A percentile compares a stretch with the other conserved stretches of the same genome.
phyloP scores from a whole-genome alignment of 2,329 filamentous ascomycete species.

The Apiospora phragmitis region DNA sequence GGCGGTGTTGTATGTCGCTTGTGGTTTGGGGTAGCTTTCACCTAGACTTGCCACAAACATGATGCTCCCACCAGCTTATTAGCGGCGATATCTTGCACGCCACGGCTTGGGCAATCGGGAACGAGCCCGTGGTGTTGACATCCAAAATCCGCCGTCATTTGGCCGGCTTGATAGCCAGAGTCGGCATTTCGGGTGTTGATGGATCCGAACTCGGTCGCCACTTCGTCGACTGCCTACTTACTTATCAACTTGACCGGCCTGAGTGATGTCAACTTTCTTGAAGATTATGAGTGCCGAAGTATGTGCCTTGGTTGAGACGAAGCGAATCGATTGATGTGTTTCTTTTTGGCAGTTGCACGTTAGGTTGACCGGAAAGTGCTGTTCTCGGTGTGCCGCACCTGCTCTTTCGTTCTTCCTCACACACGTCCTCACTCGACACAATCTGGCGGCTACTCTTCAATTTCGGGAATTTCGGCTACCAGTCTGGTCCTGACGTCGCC shows the following conservation, averaged over 20 bases:
- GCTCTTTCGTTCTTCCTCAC: too few species aligned
- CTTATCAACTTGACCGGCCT: too few species aligned
- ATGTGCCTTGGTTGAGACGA: too few species aligned
- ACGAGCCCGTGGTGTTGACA: conserved; percentile 48
- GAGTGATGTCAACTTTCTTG: neutral
- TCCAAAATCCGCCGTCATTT: conserved; percentile 41
- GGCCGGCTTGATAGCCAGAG: conserved; percentile 41
- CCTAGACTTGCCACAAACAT: conserved; percentile 50
- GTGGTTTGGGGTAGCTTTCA: conserved; percentile 22
- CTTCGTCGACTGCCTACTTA: neutral
- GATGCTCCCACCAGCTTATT: conserved; percentile 35
- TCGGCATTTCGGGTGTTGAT: conserved; percentile 44
- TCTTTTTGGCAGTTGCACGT: too few species aligned
- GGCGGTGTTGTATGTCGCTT: too few species aligned
- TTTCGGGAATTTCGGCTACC: too few species aligned
- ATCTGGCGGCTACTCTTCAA: too few species aligned
- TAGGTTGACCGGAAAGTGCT: too few species aligned
- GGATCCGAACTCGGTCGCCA: conserved; percentile 34
- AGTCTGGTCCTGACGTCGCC: too few species aligned
- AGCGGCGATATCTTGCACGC: conserved; percentile 42
- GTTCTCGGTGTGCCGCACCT: too few species aligned
- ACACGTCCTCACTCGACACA: too few species aligned
- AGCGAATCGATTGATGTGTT: too few species aligned
- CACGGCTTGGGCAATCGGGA: conserved; percentile 44
- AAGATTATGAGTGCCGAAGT: neutral